These are phyloP conservation scores for Triticum urartu DNA, from an alignment of 176 grass and related monocot species.

Conservation along the genomic window DNA sequence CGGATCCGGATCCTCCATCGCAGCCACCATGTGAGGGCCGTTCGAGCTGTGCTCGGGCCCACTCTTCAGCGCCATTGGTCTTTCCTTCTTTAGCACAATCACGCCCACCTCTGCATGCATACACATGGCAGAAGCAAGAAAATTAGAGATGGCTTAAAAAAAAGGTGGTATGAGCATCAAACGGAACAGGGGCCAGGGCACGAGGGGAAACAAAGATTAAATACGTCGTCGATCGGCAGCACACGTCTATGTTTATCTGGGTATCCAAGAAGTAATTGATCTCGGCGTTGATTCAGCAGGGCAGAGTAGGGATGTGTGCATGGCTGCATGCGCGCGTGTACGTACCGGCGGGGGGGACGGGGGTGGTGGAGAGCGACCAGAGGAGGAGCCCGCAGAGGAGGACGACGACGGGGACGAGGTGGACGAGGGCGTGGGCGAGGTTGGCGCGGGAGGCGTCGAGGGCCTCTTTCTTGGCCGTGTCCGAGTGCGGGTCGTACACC, in stretches of 20 bases:
- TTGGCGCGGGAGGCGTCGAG: slow-evolving; percentile 39
- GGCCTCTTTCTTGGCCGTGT: slow-evolving; percentile 69
- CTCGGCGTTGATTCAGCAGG: neutral
- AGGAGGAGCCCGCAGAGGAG: slow-evolving; percentile 69
- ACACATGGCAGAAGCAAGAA: neutral
- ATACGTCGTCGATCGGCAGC: neutral
- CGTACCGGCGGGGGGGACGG: neutral
- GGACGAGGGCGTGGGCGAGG: slow-evolving; percentile 61
- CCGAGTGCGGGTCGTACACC: slow-evolving; percentile 53
- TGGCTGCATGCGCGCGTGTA: too few species aligned
- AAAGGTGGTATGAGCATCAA: neutral
- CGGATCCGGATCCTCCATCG: neutral
- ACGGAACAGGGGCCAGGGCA: neutral
- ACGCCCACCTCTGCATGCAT: neutral
- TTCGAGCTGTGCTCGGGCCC: neutral
- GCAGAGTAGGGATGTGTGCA: neutral
- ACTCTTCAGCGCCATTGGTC: neutral
- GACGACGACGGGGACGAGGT: slow-evolving; percentile 64
- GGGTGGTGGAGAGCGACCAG: slow-evolving; percentile 61
- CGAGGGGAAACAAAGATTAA: neutral
- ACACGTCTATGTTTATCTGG: neutral
- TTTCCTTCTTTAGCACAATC: neutral
- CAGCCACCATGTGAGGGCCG: neutral
- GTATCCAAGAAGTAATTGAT: neutral
- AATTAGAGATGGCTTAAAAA: neutral